Base-by-base conservation (phyloP, 345 rosid genomes). In the Nephelium lappaceum region DNA sequence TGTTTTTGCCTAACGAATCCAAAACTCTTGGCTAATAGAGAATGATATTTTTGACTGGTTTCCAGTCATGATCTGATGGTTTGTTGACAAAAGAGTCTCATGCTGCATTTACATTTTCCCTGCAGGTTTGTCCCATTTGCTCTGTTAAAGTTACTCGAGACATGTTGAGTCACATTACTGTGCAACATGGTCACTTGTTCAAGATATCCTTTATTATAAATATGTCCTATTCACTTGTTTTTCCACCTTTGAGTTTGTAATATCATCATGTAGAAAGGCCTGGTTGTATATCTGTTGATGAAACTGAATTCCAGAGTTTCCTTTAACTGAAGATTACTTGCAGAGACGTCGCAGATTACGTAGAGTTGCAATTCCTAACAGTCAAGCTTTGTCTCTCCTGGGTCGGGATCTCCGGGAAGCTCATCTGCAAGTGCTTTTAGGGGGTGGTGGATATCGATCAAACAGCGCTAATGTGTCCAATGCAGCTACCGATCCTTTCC, bases 321-420 rank as follows among this genome's bases (percentile, higher is more conserved):
- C 88, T 31, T 85, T 87, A 81, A 86, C 89, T 69, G 58, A 83
- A 81, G 86, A 80, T 86, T 75, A 89, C 92, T 80, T 87, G 87
- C 92, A 89, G 89, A 86, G 90, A 83, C 88, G 81, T 45, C 87
- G 88, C 76, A 87, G 90, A 47, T 80, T 89, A 77, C 89, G 86
- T 41, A 86, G 89, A 84, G 90, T 86, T 68, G 89, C 90, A 24
- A 82, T 88, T 66, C 93, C 93, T 8, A 86, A 79, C 83, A 87
- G 89, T 67, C 91, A 90, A 77, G 87, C 89, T 51, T 73, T 85
- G 69, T 88, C 90, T 47, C 83, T 87, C 24, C 87, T 90, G 62
- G 90, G 91, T 14, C 86, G 89, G n/a, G 93, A 90, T 78, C 89
- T 90, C 51, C 85, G 90, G 6, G 90, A 90, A 80, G 90, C 90